phyloP scores from a whole-genome alignment of 352 stramenopile species.

The Phytophthora pseudosyringae region DNA sequence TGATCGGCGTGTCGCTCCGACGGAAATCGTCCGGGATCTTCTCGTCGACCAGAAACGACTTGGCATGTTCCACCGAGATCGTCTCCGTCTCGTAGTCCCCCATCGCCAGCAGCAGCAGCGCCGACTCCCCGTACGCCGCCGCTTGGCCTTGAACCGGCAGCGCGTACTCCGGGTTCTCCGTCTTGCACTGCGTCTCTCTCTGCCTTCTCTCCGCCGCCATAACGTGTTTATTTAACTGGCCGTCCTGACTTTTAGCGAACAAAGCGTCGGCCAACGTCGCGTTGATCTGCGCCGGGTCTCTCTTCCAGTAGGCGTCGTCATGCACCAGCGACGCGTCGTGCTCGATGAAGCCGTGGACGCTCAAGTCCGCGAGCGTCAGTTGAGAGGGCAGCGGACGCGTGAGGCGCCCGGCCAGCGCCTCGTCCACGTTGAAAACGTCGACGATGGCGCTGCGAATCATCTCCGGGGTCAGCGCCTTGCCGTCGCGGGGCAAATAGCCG shows the following conservation, averaged over 20 bases:
- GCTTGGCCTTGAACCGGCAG: constrained; percentile 45
- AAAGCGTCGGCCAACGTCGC: constrained; percentile 47
- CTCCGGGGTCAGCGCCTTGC: constrained; percentile 53
- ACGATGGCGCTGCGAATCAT: constrained; percentile 48
- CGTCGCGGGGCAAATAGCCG: constrained; percentile 63
- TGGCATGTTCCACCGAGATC: constrained; percentile 52
- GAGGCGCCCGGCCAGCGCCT: constrained; percentile 42
- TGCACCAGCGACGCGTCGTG: constrained; percentile 75
- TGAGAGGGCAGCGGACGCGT: constrained; percentile 35
- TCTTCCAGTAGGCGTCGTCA: constrained; percentile 58
- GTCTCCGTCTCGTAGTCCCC: constrained; percentile 32
- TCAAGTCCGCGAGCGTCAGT: constrained; percentile 64
- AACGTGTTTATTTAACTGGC: constrained; percentile 46
- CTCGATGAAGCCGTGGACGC: constrained; percentile 61
- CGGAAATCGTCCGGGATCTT: constrained; percentile 54
- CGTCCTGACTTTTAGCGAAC: constrained; percentile 40
- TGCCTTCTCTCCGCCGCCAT: constrained; percentile 48
- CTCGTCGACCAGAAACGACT: constrained; percentile 63
- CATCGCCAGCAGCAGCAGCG: constrained; percentile 33
- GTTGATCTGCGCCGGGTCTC: constrained; percentile 57
- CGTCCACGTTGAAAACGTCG: constrained; percentile 59
- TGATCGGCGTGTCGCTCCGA: constrained; percentile 36
- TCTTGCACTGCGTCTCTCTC: constrained; percentile 53
- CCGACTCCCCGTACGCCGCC: constrained; percentile 27
- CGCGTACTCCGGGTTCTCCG: constrained; percentile 52